Evolutionary conservation across 331 rosid genomes (phyloP).

Genomic region (Telfairia occidentalis): DNA sequence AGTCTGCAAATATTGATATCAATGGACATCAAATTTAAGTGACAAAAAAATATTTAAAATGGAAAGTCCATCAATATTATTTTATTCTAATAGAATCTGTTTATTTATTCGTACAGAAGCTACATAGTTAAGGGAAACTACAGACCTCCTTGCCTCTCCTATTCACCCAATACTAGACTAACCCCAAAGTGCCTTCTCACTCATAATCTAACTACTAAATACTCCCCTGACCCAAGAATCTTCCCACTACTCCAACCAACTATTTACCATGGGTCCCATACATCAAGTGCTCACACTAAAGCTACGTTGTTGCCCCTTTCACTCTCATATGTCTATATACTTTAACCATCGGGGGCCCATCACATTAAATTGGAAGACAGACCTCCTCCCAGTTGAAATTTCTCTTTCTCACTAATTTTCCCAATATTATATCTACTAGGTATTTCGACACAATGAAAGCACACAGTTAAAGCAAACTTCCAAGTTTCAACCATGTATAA

Average conservation of each 20-base stretch:
- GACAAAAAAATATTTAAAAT: neutral
- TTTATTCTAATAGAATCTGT: neutral
- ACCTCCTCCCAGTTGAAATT: neutral
- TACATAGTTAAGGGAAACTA: neutral
- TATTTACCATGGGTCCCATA: neutral
- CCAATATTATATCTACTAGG: neutral
- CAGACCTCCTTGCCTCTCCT: neutral
- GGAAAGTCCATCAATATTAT: neutral
- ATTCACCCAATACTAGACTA: neutral
- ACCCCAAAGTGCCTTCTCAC: neutral
- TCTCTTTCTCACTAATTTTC: neutral
- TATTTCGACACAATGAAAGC: neutral
- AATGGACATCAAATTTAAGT: no score
- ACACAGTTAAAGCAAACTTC: neutral
- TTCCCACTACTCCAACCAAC: neutral
- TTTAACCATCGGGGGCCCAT: neutral
- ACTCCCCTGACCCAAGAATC: neutral
- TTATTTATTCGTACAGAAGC: neutral
- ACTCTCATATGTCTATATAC: neutral
- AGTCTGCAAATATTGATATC: conserved; percentile 45
- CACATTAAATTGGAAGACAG: neutral
- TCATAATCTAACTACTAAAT: neutral
- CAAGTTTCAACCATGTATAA: neutral
- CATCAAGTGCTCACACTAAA: neutral
- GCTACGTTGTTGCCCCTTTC: neutral